Conservation (phyloP, 352 stramenopile species). For the Globisporangium spinosum region DNA sequence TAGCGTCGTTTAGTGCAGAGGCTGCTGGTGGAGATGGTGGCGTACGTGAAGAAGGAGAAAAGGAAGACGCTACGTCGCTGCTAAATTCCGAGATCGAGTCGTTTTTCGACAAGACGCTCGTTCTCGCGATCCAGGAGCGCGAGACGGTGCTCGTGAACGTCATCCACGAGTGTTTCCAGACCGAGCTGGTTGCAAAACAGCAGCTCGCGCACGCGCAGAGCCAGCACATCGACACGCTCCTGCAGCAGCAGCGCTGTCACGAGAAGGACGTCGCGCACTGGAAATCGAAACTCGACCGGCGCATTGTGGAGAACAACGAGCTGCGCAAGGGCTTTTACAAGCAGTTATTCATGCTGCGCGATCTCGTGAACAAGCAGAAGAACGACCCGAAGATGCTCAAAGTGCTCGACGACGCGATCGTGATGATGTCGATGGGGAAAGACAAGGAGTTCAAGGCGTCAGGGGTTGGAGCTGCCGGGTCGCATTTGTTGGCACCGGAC, state of each 20-base stretch:
- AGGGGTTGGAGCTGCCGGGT: background rate
- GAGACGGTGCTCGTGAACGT: conserved; percentile 54
- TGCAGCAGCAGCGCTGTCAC: conserved; percentile 12
- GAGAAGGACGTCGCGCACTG: conserved; percentile 36
- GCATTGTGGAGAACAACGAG: conserved; percentile 57
- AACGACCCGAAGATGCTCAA: conserved; percentile 45
- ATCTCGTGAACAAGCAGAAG: conserved; percentile 55
- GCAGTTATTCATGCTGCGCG: conserved; percentile 65
- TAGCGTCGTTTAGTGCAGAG: background rate
- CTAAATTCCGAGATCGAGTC: conserved; percentile 27
- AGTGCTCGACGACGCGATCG: conserved; percentile 55
- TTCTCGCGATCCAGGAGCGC: conserved; percentile 44
- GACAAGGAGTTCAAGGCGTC: conserved; percentile 15
- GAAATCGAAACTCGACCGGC: conserved; percentile 58
- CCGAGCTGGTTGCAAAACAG: conserved; percentile 36
- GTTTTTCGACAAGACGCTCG: conserved; percentile 46
- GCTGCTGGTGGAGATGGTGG: background rate
- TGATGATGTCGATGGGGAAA: conserved; percentile 18
- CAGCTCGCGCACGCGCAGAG: conserved; percentile 16
- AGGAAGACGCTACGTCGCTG: background rate
- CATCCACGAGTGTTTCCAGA: conserved; percentile 50
- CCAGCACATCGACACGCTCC: conserved; percentile 23
- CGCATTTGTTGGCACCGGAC: background rate
- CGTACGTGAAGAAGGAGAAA: background rate
- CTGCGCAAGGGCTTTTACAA: conserved; percentile 73